Percentiles rank a stretch among this genome's conserved stretches.
phyloP scores from a whole-genome alignment of 2,329 filamentous ascomycete genomes.

The Phaeosphaeriaceae sp. region DNA sequence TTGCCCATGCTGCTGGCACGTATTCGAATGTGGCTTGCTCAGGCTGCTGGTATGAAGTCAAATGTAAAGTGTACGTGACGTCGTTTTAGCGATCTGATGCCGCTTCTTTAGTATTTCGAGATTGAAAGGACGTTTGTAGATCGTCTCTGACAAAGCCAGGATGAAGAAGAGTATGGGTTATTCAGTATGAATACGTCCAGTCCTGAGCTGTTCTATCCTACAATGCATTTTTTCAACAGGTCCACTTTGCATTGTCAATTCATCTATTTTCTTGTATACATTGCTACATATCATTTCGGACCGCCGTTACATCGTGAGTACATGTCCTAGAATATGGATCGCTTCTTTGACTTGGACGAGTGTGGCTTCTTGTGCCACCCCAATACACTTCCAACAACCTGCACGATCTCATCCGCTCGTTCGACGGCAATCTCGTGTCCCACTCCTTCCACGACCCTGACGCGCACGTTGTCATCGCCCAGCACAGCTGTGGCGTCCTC shows the following conservation, averaged over 20 bases:
- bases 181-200: too few species aligned
- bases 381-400: slow-evolving; percentile 56
- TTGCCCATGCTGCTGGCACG: background rate
- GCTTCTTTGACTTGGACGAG: slow-evolving; percentile 8
- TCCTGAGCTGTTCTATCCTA: too few species aligned
- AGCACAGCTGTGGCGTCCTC: slow-evolving; percentile 67
- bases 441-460: slow-evolving; percentile 62
- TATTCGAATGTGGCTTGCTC: too few species aligned
- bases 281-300: background rate
- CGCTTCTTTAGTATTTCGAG: too few species aligned
- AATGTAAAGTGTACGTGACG: too few species aligned
- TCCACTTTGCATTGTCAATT: background rate
- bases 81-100: too few species aligned
- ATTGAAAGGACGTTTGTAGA: too few species aligned
- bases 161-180: too few species aligned
- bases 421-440: slow-evolving; percentile 76
- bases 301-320: background rate
- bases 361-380: slow-evolving; percentile 19
- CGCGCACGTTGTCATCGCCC: slow-evolving; percentile 64
- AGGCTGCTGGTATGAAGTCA: too few species aligned
- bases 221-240: background rate
- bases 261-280: background rate
- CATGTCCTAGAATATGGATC: background rate
- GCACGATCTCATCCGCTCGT: slow-evolving; percentile 64
- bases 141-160: too few species aligned